These are phyloP conservation scores for Fusarium bulbicola DNA, from an alignment of 2,329 filamentous ascomycete genomes.

Conservation along the genomic window DNA sequence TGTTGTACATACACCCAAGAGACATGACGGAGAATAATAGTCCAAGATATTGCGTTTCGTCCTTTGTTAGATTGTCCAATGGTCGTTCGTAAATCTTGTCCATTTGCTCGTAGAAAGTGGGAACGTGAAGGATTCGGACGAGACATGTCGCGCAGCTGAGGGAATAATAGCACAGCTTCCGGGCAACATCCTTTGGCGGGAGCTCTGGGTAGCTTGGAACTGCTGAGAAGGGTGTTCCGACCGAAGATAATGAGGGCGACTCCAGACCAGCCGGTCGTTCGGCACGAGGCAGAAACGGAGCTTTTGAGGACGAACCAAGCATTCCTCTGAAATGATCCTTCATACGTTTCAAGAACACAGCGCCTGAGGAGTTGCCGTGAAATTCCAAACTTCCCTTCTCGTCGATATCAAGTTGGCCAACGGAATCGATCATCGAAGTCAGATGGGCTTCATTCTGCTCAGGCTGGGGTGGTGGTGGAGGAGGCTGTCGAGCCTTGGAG, in stretches of 20 bases:
- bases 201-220: slow-evolving; percentile 69
- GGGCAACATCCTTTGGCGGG: slow-evolving; percentile 69
- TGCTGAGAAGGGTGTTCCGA: slow-evolving; percentile 69
- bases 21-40: slow-evolving; percentile 76
- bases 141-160: slow-evolving; percentile 67
- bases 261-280: slow-evolving; percentile 68
- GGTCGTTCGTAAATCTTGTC: slow-evolving; percentile 80
- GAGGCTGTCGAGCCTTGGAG: slow-evolving; percentile 49
- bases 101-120: slow-evolving; percentile 80
- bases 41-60: slow-evolving; percentile 75
- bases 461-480: slow-evolving; percentile 38
- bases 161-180: slow-evolving; percentile 63
- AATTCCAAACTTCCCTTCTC: slow-evolving; percentile 95
- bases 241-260: slow-evolving; percentile 69
- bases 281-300: slow-evolving; percentile 65
- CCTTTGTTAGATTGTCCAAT: slow-evolving; percentile 67
- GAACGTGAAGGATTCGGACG: slow-evolving; percentile 79
- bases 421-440: slow-evolving; percentile 93
- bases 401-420: slow-evolving; percentile 89
- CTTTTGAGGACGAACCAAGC: slow-evolving; percentile 70
- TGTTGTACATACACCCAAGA: slow-evolving; percentile 76
- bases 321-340: slow-evolving; percentile 86
- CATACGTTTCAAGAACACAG: slow-evolving; percentile 87
- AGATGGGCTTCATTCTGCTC: slow-evolving; percentile 75
- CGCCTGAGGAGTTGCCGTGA: slow-evolving; percentile 89